Percentiles rank a stretch among this genome's conserved stretches.
phyloP scores from a whole-genome alignment of 495 filamentous ascomycete genomes.

The Lichina pygmaea region DNA sequence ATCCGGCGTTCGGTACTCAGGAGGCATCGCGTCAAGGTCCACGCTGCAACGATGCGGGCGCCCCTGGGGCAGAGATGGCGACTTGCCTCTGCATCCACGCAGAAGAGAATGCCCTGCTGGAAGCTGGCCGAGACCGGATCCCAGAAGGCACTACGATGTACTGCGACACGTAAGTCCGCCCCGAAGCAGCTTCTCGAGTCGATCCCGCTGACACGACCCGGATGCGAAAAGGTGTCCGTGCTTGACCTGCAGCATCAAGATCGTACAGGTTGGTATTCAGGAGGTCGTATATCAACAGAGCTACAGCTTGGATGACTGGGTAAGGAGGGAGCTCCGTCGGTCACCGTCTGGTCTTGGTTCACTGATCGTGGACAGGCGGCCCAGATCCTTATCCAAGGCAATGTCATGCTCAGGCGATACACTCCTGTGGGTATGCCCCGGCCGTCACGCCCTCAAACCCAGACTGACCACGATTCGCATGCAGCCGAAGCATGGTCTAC shows the following conservation, averaged over 20 bases:
- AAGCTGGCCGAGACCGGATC: slow-evolving; percentile 79
- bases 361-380: slow-evolving; percentile 26
- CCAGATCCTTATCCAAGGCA: slow-evolving; percentile 46
- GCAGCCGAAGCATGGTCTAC: no score
- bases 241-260: slow-evolving; percentile 95
- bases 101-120: slow-evolving; percentile 86
- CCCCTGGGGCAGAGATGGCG: slow-evolving; percentile 41
- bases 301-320: slow-evolving; percentile 70
- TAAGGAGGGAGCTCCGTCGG: slow-evolving; percentile 7
- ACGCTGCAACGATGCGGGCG: slow-evolving; percentile 51
- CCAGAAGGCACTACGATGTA: slow-evolving; percentile 57
- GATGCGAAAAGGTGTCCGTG: slow-evolving; percentile 42
- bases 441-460: neutral
- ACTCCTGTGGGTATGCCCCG: slow-evolving; percentile 31
- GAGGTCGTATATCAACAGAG: slow-evolving; percentile 87
- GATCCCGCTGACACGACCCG: no score
- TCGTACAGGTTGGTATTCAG: slow-evolving; percentile 76
- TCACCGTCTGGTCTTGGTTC: neutral
- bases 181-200: neutral
- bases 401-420: slow-evolving; percentile 57
- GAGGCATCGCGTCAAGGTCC: slow-evolving; percentile 16
- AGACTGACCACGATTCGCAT: no score
- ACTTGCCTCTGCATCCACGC: slow-evolving; percentile 91
- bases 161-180: slow-evolving; percentile 45
- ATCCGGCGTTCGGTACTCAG: neutral